Evolutionary conservation across 805 yeast species (phyloP).

Genomic region (Wickerhamiella musiphila): DNA sequence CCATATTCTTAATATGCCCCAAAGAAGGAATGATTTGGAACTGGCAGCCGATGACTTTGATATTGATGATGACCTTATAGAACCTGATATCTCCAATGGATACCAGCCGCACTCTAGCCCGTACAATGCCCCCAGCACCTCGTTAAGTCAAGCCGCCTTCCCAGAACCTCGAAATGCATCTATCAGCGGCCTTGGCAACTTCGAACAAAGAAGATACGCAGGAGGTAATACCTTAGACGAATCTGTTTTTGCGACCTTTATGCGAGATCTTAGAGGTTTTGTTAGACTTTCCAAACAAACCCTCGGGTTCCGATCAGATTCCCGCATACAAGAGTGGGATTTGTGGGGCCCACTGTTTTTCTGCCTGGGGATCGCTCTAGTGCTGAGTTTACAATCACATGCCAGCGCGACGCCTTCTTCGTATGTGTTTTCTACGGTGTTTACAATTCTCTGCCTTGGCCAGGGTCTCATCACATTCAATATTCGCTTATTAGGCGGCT

Average conservation of each 20-base stretch:
- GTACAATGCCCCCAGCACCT: not conserved
- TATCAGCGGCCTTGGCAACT: conserved; percentile 4
- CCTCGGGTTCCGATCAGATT: conserved; percentile 24
- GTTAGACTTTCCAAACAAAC: conserved; percentile 28
- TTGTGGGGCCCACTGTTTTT: conserved; percentile 55
- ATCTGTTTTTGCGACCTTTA: conserved; percentile 40
- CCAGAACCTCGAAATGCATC: conserved; percentile 1
- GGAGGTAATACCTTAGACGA: conserved; percentile 64
- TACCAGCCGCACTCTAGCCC: not conserved
- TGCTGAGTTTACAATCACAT: conserved; percentile 29
- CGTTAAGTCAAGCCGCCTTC: not conserved
- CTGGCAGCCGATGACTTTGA: conserved; percentile 7
- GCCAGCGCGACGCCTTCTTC: conserved; percentile 29
- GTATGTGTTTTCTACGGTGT: conserved; percentile 45
- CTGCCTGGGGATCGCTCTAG: conserved; percentile 36
- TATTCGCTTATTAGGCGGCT: conserved; percentile 43
- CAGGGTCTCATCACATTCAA: conserved; percentile 43
- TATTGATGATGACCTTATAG: conserved; percentile 7
- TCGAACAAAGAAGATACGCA: conserved; percentile 34
- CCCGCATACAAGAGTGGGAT: conserved; percentile 20
- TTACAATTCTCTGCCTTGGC: conserved; percentile 46
- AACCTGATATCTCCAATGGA: conserved; percentile 2
- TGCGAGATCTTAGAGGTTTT: conserved; percentile 30
- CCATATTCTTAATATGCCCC: too few relatives aligned
- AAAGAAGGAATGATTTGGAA: too few relatives aligned